These are phyloP conservation scores for Corniculantispora saksenae DNA, from an alignment of 2,329 filamentous ascomycete species.

Conservation along the genomic window DNA sequence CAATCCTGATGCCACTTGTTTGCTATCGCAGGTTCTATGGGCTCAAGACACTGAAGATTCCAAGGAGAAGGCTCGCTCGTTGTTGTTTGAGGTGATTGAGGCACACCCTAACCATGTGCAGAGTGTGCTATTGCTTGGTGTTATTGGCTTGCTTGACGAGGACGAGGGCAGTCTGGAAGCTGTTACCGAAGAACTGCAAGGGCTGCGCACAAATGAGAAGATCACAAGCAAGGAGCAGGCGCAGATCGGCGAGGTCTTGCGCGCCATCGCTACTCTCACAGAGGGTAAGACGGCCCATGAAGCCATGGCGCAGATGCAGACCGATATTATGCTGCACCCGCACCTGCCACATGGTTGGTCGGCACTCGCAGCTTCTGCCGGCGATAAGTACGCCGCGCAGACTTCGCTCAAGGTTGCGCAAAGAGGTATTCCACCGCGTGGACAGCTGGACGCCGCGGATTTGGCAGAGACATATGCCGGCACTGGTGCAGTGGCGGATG, in stretches of 20 bases:
- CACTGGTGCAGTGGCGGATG: constrained; percentile 70
- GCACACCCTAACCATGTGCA: constrained; percentile 73
- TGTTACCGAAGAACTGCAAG: constrained; percentile 74
- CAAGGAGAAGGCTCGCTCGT: constrained; percentile 72
- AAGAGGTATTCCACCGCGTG: constrained; percentile 71
- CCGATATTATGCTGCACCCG: constrained; percentile 79
- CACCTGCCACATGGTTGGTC: constrained; percentile 80
- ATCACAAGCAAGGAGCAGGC: constrained; percentile 65
- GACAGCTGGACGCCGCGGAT: constrained; percentile 66
- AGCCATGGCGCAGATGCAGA: constrained; percentile 66
- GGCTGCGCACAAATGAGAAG: constrained; percentile 66
- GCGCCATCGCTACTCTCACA: constrained; percentile 67
- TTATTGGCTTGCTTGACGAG: constrained; percentile 78
- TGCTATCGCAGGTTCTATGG: constrained; percentile 91
- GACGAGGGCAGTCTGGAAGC: constrained; percentile 80
- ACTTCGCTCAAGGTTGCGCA: constrained; percentile 82
- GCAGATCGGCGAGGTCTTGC: constrained; percentile 72
- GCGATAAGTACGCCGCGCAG: constrained; percentile 59
- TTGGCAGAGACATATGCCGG: constrained; percentile 74
- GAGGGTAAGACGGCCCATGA: constrained; percentile 50
- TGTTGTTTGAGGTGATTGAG: constrained; percentile 80
- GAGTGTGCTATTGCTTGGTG: constrained; percentile 77
- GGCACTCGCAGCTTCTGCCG: constrained; percentile 64
- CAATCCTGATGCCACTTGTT: constrained; percentile 81
- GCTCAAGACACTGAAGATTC: constrained; percentile 77